Evolutionary conservation across 495 filamentous ascomycete genomes (phyloP).

Genomic region (Aspergillus egyptiacus): DNA sequence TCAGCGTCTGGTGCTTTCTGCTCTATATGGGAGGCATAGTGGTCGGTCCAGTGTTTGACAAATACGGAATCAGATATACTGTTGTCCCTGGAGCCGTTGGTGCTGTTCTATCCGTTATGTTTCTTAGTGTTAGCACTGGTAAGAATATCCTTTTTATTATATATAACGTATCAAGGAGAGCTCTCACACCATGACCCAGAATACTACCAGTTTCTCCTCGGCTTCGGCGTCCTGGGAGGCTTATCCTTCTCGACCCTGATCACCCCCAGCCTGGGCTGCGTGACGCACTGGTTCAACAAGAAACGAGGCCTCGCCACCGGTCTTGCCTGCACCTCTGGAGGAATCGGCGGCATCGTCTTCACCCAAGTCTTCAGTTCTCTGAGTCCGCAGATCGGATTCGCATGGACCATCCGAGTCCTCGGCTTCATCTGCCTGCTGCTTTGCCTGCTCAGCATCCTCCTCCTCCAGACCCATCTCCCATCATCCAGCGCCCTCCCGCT

Average conservation of each 20-base stretch:
- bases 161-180: constrained; percentile 7
- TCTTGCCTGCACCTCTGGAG: constrained; percentile 62
- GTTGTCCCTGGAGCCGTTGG: constrained; percentile 27
- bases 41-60: constrained; percentile 27
- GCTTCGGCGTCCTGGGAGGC: constrained; percentile 34
- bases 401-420: constrained; percentile 65
- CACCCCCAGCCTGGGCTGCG: constrained; percentile 53
- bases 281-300: constrained; percentile 64
- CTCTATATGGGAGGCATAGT: constrained; percentile 46
- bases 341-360: constrained; percentile 66
- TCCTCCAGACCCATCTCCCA: constrained; percentile 22
- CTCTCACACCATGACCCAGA: constrained; percentile 41
- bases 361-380: constrained; percentile 61
- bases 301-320: constrained; percentile 68
- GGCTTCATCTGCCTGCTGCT: constrained; percentile 62
- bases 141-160: background rate
- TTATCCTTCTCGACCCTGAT: constrained; percentile 46
- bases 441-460: constrained; percentile 32
- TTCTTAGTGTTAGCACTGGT: constrained; percentile 47
- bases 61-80: constrained; percentile 22
- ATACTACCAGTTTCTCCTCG: constrained; percentile 41
- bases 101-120: constrained; percentile 26
- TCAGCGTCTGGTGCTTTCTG: constrained; percentile 59
- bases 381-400: constrained; percentile 59
- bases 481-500: constrained; percentile 12